A percentile compares a stretch with the other conserved stretches of the same genome.
These are phyloP conservation scores for Umbelopsis sp. DNA, from an alignment of 192 early-diverging fungal species.

Conservation along the genomic window DNA sequence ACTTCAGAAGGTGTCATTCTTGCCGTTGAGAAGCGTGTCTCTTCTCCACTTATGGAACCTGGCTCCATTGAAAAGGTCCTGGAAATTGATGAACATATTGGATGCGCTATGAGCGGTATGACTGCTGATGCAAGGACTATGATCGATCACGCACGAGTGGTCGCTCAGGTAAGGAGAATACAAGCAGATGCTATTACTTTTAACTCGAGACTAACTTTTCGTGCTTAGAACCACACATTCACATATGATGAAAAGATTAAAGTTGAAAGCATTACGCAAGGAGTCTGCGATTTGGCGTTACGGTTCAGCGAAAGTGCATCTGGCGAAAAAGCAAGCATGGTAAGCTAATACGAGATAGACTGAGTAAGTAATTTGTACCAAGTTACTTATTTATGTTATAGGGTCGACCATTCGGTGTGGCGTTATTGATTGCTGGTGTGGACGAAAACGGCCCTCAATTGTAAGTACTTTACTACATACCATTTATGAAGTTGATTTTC, in stretches of 20 bases:
- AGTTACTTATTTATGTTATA: conserved; percentile 33
- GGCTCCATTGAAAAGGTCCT: conserved; percentile 98
- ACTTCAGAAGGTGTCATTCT: conserved; percentile 92
- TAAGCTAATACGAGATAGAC: conserved; percentile 32
- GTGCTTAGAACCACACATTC: conserved; percentile 85
- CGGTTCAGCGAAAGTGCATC: conserved; percentile 97
- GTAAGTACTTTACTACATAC: conserved; percentile 54
- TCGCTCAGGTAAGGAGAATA: conserved; percentile 78
- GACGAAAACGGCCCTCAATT: conserved; percentile 98
- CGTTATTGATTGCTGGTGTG: conserved; percentile 93
- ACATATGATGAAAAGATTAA: conserved; percentile 95
- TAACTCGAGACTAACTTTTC: not conserved
- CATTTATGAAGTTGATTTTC: not conserved
- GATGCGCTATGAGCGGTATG: conserved; percentile 96
- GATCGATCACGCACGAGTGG: conserved; percentile 96
- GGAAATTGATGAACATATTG: conserved; percentile 94
- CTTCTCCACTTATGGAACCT: conserved; percentile 89
- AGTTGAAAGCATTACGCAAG: conserved; percentile 96
- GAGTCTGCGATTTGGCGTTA: conserved; percentile 96
- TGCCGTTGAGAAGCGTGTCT: conserved; percentile 97
- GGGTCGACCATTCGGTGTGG: conserved; percentile 99
- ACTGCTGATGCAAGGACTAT: conserved; percentile 97
- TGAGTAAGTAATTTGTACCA: not conserved
- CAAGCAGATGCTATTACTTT: not conserved
- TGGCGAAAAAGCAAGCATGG: conserved; percentile 97